A percentile compares a stretch with the other conserved stretches of the same genome.
phyloP scores from a whole-genome alignment of 306 rosid genomes.

The Acacia melanoxylon region DNA sequence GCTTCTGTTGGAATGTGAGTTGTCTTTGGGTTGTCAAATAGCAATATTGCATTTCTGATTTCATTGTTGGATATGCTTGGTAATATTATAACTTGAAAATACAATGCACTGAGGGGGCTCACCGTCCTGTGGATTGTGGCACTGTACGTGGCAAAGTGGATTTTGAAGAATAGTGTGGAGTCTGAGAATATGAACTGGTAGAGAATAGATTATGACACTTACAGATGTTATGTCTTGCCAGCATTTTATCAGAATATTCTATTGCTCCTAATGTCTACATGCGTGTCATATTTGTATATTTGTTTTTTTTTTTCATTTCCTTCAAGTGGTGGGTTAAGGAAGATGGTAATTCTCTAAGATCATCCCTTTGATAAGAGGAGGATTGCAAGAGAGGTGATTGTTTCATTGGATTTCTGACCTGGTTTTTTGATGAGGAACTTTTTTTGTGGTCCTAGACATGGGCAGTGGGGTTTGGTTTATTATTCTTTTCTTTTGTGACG shows the following conservation, averaged over 20 bases:
- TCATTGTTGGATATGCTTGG: slow-evolving; percentile 25
- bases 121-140: slow-evolving; percentile 92
- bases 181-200: slow-evolving; percentile 96
- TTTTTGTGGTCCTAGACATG: no score
- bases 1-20: slow-evolving; percentile 93
- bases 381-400: no score
- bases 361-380: no score
- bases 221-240: neutral
- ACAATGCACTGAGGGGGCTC: slow-evolving; percentile 94
- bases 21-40: slow-evolving; percentile 1
- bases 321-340: no score
- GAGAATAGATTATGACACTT: neutral
- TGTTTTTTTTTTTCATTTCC: no score
- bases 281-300: neutral
- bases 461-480: neutral
- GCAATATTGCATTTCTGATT: slow-evolving; percentile 16
- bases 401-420: no score
- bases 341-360: no score
- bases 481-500: neutral
- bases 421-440: no score
- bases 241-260: neutral
- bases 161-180: slow-evolving; percentile 93
- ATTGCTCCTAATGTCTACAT: neutral
- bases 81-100: slow-evolving; percentile 18
- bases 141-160: slow-evolving; percentile 96